Evolutionary conservation across 1,284 basidiomycete species (phyloP).

Genomic region (Moniliophthora roreri): DNA sequence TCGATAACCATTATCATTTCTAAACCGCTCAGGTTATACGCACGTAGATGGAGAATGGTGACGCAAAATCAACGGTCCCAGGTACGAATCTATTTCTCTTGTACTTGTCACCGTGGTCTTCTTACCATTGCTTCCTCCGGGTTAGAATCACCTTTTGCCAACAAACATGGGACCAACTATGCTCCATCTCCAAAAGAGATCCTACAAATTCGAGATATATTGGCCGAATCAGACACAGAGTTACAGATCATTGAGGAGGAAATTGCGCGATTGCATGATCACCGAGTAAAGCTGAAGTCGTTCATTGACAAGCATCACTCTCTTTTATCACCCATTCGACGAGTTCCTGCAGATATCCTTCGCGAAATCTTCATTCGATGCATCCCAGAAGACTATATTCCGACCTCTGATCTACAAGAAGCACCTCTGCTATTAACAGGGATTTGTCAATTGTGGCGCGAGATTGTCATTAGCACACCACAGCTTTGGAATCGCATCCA

Average conservation of each 20-base stretch:
- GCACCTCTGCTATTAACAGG: neutral
- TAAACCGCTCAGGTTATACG: too few species aligned
- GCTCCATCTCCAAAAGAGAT: neutral
- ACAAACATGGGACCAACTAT: neutral
- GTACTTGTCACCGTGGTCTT: too few species aligned
- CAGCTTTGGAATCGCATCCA: neutral
- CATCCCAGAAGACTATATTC: neutral
- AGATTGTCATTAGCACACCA: neutral
- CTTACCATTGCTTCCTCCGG: too few species aligned
- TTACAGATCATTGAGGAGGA: neutral
- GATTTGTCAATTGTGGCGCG: neutral
- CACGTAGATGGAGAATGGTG: too few species aligned
- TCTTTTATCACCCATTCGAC: neutral
- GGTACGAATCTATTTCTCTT: too few species aligned
- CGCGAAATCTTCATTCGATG: neutral
- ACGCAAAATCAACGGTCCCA: too few species aligned
- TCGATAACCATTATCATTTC: too few species aligned
- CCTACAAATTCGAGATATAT: neutral
- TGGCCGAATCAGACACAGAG: neutral
- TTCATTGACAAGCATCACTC: neutral
- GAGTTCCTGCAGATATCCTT: neutral
- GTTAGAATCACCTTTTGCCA: too few species aligned
- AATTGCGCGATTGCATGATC: neutral
- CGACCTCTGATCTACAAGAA: neutral
- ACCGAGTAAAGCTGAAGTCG: neutral